Evolutionary conservation across 352 stramenopile species (phyloP).

Genomic region (Phytophthora megakarya): DNA sequence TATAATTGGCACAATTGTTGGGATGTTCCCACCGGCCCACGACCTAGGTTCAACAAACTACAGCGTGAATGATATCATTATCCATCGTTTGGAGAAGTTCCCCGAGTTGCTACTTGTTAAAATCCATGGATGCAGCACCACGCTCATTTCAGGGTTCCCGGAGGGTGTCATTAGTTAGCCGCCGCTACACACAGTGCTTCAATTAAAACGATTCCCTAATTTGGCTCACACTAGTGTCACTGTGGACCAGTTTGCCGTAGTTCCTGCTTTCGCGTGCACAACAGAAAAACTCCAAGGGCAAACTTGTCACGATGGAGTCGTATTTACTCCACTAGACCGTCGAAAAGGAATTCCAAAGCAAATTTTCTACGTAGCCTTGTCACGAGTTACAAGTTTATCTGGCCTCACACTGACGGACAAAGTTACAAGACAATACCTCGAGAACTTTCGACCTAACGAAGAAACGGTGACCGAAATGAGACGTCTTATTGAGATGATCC

Average conservation of each 20-base stretch:
- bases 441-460: background rate
- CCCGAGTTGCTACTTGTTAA: background rate
- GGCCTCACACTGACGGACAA: background rate
- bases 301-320: too few species aligned
- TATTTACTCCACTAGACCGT: background rate
- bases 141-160: background rate
- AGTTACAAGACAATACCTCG: slow-evolving; percentile 2
- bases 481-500: background rate
- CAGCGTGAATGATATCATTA: too few species aligned
- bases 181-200: background rate
- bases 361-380: slow-evolving; percentile 7
- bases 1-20: background rate
- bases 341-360: background rate
- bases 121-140: background rate
- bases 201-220: background rate
- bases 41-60: background rate
- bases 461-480: background rate
- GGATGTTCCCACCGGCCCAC: background rate
- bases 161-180: background rate
- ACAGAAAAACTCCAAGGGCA: slow-evolving; percentile 25
- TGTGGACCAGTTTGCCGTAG: slow-evolving; percentile 16
- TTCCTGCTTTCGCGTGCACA: slow-evolving; percentile 24
- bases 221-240: slow-evolving; percentile 6
- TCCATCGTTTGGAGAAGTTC: too few species aligned
- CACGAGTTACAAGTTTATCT: too few species aligned